These are phyloP conservation scores for Trichosporon ovoides DNA, from an alignment of 1,284 basidiomycete genomes.

Conservation along the genomic window DNA sequence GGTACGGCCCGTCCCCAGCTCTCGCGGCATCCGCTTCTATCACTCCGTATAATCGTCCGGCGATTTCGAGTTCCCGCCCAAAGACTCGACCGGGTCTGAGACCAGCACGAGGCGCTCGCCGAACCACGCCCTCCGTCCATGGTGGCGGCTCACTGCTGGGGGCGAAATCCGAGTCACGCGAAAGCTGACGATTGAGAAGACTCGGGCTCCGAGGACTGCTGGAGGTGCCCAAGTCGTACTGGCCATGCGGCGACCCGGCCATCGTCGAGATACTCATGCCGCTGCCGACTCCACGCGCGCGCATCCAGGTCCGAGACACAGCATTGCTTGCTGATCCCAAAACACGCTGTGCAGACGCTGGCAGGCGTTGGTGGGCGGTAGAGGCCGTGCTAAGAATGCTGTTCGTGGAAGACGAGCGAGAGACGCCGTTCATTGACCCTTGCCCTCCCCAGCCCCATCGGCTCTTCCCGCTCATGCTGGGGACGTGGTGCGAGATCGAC, in stretches of 20 bases:
- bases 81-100: constrained; percentile 30
- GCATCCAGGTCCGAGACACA: constrained; percentile 40
- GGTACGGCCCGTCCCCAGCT: constrained; percentile 21
- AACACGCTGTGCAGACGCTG: constrained; percentile 35
- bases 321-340: constrained; percentile 41
- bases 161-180: constrained; percentile 21
- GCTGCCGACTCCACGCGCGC: constrained; percentile 39
- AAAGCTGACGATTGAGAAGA: constrained; percentile 18
- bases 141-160: constrained; percentile 24
- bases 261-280: constrained; percentile 35
- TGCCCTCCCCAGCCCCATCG: constrained; percentile 22
- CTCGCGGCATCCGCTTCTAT: constrained; percentile 23
- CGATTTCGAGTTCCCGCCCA: constrained; percentile 34
- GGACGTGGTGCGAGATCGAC: constrained; percentile 28
- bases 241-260: neutral
- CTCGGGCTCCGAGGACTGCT: constrained; percentile 12
- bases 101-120: constrained; percentile 19
- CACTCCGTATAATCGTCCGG: constrained; percentile 34
- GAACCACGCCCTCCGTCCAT: constrained; percentile 27
- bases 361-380: constrained; percentile 27
- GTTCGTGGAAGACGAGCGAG: constrained; percentile 34
- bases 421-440: constrained; percentile 15
- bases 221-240: constrained; percentile 8
- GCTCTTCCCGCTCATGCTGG: constrained; percentile 35
- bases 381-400: constrained; percentile 27